Evolutionary conservation across 768 basidiomycete genomes (phyloP), one percentile per base, ranked within the genome.

Genomic region (Candolleomyces eurysporus): DNA sequence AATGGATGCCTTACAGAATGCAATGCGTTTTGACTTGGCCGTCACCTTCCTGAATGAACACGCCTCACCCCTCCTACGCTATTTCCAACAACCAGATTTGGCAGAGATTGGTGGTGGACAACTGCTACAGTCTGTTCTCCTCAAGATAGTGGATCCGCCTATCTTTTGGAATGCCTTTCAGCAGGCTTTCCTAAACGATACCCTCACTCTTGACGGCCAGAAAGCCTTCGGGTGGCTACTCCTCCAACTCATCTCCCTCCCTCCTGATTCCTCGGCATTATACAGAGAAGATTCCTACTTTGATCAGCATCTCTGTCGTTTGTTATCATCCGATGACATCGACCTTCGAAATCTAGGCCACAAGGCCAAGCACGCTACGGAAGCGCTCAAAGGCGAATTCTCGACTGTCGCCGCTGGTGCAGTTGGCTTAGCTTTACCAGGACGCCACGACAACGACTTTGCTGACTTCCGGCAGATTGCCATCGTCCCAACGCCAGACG

Each of bases 391-490:
- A 14, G 13, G 36, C 5, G 56, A 30, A 5, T 6, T 13, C 8
- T 22, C 36, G 5, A 22, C 48, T 17, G 14, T 54, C 13, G 19
- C 56, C 17, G 10, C 31, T 10, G 40, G 21, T 17, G 17, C 19
- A 4, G 48, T 21, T 19, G 76, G 71, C 1, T 63, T 67, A 19
- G 70, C 72, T 9, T 83, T 88, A 1, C 89, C 89, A 0, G 88
- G 88, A 4, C 78, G 89, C 3, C 89, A 90, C 59, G 87, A 89
- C 64, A 90, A 90, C 56, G 88, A 90, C 67, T 83, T 84, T 51
- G 71, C 71, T 14, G 79, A 88, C 57, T 90, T 87, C 63, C 82
- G 83, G 6, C 62, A 81, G 9, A 86, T 90, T 21, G 71, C 82
- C n/a, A 85, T 90, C 48, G 71, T 87, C 5, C 89, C 89, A 0